A percentile compares a stretch with the other conserved stretches of the same genome.
Conservation (phyloP, 192 early-diverging fungal species). For the Lunasporangiospora selenospora region DNA sequence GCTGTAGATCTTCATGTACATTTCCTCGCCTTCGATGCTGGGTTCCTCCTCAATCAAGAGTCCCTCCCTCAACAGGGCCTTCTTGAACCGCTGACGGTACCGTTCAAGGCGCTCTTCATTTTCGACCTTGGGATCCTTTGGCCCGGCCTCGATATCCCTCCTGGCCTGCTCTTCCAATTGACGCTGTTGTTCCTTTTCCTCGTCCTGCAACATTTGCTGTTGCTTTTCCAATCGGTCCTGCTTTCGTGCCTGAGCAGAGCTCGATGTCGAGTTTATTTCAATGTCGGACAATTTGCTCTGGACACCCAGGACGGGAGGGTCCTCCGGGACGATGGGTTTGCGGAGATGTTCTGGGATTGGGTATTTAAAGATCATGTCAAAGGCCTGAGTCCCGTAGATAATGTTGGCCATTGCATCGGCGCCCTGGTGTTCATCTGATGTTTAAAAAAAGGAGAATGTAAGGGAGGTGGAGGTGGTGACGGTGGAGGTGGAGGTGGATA, state of each 20-base stretch:
- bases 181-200: not conserved
- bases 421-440: constrained; percentile 31
- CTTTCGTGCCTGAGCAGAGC: constrained; percentile 3
- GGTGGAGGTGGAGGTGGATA: not conserved
- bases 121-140: constrained; percentile 15
- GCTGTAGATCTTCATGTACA: constrained; percentile 49
- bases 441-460: not conserved
- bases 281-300: constrained; percentile 13
- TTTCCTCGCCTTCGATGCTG: constrained; percentile 40
- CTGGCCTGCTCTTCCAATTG: constrained; percentile 2
- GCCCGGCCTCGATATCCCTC: constrained; percentile 18
- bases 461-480: not conserved
- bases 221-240: not conserved
- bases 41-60: constrained; percentile 50
- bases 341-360: constrained; percentile 29
- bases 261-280: constrained; percentile 19
- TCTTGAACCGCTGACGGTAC: constrained; percentile 43
- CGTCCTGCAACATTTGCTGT: constrained; percentile 1
- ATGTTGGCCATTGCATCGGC: constrained; percentile 52
- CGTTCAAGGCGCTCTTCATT: constrained; percentile 14
- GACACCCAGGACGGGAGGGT: constrained; percentile 9
- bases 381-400: constrained; percentile 39
- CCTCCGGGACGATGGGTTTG: constrained; percentile 14
- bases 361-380: constrained; percentile 52
- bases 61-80: constrained; percentile 39